phyloP scores from a whole-genome alignment of 176 grass and related monocot species.

The Juncus effusus region DNA sequence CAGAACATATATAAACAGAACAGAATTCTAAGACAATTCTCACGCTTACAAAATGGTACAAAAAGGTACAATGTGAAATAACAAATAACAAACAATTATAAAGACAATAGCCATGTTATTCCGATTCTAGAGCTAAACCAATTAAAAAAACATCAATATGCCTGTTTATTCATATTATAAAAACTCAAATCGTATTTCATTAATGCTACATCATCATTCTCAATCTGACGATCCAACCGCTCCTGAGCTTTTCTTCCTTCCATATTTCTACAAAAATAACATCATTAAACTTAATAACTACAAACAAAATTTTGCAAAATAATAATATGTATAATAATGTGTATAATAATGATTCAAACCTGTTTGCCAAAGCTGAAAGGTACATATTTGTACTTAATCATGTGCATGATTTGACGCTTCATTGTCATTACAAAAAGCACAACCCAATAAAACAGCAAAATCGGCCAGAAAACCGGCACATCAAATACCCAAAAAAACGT shows the following conservation, averaged over 20 bases:
- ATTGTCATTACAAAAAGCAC: constrained; percentile 86
- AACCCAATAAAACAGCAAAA: constrained; percentile 89
- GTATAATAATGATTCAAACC: constrained; percentile 26
- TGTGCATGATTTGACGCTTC: constrained; percentile 94
- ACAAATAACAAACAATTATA: neutral
- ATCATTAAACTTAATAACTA: too few relatives aligned
- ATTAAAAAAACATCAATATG: neutral
- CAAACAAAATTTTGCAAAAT: too few relatives aligned
- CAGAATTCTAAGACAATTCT: neutral
- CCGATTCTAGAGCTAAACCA: constrained; percentile 27
- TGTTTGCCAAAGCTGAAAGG: constrained; percentile 80
- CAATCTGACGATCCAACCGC: constrained; percentile 44
- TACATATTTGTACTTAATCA: constrained; percentile 88
- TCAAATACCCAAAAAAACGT: constrained; percentile 96
- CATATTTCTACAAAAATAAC: constrained; percentile 48
- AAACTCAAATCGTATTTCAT: neutral
- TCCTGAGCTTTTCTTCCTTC: constrained; percentile 56
- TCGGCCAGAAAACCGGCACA: constrained; percentile 94
- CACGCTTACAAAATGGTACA: neutral
- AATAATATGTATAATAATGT: neutral
- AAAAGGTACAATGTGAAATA: constrained; percentile 10
- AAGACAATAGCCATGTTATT: constrained; percentile 4
- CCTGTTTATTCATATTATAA: neutral
- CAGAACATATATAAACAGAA: constrained; percentile 15
- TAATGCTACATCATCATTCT: constrained; percentile 7